These are phyloP conservation scores for Lolium rigidum DNA, from an alignment of 176 grass and related monocot genomes.

Conservation along the genomic window DNA sequence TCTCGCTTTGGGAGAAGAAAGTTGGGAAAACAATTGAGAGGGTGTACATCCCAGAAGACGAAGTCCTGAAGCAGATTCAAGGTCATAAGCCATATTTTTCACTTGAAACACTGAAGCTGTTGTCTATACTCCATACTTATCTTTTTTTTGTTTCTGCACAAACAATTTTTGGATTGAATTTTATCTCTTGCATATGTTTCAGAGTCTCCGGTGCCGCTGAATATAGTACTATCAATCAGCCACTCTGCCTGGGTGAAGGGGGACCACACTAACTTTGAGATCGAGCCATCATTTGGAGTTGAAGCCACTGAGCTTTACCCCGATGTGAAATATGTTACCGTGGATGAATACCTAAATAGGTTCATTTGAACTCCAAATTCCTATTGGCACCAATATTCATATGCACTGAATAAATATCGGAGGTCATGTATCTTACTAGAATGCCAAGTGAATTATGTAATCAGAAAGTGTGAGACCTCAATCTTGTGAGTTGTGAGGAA, in stretches of 20 bases:
- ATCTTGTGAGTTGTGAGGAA: neutral
- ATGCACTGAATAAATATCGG: neutral
- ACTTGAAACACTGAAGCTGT: no score
- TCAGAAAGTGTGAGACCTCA: neutral
- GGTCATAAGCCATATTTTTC: slow-evolving; percentile 26
- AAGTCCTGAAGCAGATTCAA: slow-evolving; percentile 54
- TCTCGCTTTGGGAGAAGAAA: slow-evolving; percentile 73
- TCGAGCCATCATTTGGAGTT: slow-evolving; percentile 70
- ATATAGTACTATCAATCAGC: slow-evolving; percentile 44
- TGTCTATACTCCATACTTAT: neutral
- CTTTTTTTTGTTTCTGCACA: neutral
- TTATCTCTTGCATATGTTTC: neutral
- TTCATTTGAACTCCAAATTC: slow-evolving; percentile 41
- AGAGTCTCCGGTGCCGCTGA: slow-evolving; percentile 38
- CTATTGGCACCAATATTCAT: neutral
- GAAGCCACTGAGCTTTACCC: slow-evolving; percentile 75
- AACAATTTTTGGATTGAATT: neutral
- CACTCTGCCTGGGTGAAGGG: slow-evolving; percentile 81
- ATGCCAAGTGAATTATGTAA: neutral
- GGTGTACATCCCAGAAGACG: slow-evolving; percentile 54
- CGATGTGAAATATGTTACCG: slow-evolving; percentile 66
- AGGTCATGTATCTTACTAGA: neutral
- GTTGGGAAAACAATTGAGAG: slow-evolving; percentile 48
- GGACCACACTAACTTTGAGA: slow-evolving; percentile 75
- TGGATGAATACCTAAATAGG: slow-evolving; percentile 65